Evolutionary conservation across 768 basidiomycete genomes (phyloP), one percentile per base, ranked within the genome.

Genomic region (Hortiboletus flavorubellus): DNA sequence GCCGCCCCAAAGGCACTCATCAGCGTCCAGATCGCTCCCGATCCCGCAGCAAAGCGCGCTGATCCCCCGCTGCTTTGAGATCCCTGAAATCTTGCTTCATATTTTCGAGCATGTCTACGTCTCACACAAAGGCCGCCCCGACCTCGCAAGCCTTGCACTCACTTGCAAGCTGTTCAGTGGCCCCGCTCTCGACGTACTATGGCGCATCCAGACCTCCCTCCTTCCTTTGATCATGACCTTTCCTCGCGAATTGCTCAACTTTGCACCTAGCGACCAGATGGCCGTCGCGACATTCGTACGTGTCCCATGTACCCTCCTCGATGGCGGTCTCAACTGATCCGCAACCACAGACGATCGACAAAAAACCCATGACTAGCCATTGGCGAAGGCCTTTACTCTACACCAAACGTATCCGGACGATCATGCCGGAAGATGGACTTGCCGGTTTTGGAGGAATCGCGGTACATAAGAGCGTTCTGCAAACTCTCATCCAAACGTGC

Each of bases 111-210:
- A 54, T 11, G 53, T 64, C 46, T 66, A 51, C 34, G 7, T 54
- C 16, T 46, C 49, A 1, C 0, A 21, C 0, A 48, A 48, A 5
- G 55, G 64, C 11, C 58, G 53, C 15, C 8, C 51, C 3, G 64
- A 60, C 42, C 61, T 66, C 29, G 51, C 46, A 2, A 45, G 12
- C 12, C 59, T 65, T 2, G 64, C 64, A 2, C 55, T 35, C 2
- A 58, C 61, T 2, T 65, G 64, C 54, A 63, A 58, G 37, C 23
- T 44, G 0, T 58, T 66, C 61, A 60, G 39, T 30, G 52, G 41
- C 3, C 55, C 58, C 8, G 64, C 64, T 5, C 64, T 66, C 15
- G 62, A 60, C n/a, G 50, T 66, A 4, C 56, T 65, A 3, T 67
- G 64, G 65, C 54, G 59, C 23, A 45, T 58, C 0, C 64, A 65